A percentile compares a stretch with the other conserved stretches of the same genome.
Evolutionary conservation across 352 stramenopile species (phyloP).

Genomic region (Phytophthora ohioensis): DNA sequence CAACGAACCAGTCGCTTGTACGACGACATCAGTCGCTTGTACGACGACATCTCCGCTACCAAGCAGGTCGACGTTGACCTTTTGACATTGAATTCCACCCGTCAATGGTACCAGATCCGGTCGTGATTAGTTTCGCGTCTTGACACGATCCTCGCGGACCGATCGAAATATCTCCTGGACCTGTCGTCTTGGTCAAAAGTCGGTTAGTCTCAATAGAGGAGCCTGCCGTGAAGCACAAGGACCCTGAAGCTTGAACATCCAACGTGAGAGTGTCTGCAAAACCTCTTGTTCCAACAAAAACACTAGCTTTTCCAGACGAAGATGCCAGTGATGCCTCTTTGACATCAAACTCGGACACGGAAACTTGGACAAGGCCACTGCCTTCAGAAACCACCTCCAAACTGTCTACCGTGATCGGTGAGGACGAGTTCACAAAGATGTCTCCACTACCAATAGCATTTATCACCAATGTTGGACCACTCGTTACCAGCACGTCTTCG

Average conservation of each 20-base stretch:
- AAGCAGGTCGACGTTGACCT: slow-evolving; percentile 26
- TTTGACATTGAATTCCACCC: slow-evolving; percentile 28
- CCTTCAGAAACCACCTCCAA: slow-evolving; percentile 17
- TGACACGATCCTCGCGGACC: slow-evolving; percentile 23
- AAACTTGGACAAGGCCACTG: slow-evolving; percentile 20
- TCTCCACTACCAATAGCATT: slow-evolving; percentile 18
- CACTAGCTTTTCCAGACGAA: slow-evolving; percentile 9
- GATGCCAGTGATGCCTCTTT: slow-evolving; percentile 6
- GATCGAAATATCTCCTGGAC: slow-evolving; percentile 21
- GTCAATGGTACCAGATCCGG: slow-evolving; percentile 26
- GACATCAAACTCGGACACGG: slow-evolving; percentile 22
- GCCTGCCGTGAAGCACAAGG: too few relatives aligned
- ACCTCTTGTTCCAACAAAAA: background rate
- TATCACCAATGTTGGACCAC: slow-evolving; percentile 14
- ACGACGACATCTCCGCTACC: slow-evolving; percentile 34
- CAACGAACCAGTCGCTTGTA: slow-evolving; percentile 35
- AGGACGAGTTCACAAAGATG: slow-evolving; percentile 6
- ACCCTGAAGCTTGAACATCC: too few relatives aligned
- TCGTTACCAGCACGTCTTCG: slow-evolving; percentile 21
- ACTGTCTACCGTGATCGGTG: slow-evolving; percentile 15
- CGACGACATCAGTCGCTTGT: slow-evolving; percentile 33
- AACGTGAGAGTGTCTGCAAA: background rate
- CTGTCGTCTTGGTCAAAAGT: background rate
- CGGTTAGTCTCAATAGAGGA: too few relatives aligned
- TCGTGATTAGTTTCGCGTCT: slow-evolving; percentile 14